Evolutionary conservation across 805 yeast genomes (phyloP), one percentile per base, ranked within the genome.

Genomic region (Kodamaea neixiangensis): DNA sequence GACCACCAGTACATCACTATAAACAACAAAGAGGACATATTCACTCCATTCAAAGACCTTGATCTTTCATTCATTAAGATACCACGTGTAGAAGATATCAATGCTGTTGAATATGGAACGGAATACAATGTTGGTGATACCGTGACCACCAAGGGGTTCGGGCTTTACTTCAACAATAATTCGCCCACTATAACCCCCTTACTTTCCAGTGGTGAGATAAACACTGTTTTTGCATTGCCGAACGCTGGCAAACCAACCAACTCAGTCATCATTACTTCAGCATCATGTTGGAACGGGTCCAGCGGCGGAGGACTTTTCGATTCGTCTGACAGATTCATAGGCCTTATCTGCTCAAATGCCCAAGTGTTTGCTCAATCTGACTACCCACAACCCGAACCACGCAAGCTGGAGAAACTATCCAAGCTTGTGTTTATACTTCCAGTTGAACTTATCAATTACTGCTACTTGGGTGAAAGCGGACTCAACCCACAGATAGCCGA

Each of bases 251-350:
- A 17, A 13, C 15, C 13, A 4, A 18, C 47, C 17, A 39, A 46
- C 37, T 53, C 59, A 9, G 51, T 76, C 50, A 56, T 74, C 1
- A 58, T 75, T 0, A 61, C 76, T 0, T 72, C 80, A 0, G 64
- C 78, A 0, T 64, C 76, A 7, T 77, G 80, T 57, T 78, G 81
- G 81, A 72, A 76, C 48, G 82, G 82, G 1, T 76, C 81, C 3
- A 73, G 79, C 1, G 82, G 82, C 0, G 81, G 81, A 0, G 80
- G 77, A 0, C 57, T 77, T 2, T 67, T 74, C 40, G 22, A 39
- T 2, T 34, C 50, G 1, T 44, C 56, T 14, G 61, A 58, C n/a
- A 54, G 61, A 11, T 55, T 77, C 9, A 46, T 73, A 6, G 82
- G 80, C 0, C 51, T 77, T 5, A 72, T 77, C 51, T 75, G 75